Base-by-base conservation (phyloP, 495 filamentous ascomycete genomes). In the Thozetella sp. region DNA sequence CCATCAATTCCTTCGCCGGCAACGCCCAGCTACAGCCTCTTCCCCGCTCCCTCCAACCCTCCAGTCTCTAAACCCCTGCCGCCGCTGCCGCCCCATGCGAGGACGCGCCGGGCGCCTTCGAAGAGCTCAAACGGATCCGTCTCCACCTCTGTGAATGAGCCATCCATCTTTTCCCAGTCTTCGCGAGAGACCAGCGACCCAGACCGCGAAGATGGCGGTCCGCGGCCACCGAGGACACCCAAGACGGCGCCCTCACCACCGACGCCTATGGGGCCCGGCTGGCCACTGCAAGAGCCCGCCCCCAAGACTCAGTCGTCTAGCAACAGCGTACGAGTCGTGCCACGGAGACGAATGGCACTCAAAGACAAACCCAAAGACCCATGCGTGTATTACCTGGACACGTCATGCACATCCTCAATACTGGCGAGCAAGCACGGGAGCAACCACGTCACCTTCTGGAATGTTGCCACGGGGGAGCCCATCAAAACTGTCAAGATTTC, bases 401-500 rank as follows among this genome's bases (percentile, higher is more conserved):
- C 69, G 2, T 64, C 59, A 2, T 37, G 6, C 17, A 37, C 9
- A 9, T 37, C 30, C 30, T 9, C 6, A 17, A 37, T 17, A 37
- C 17, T 37, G 17, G 30, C 30, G 19, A 65, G 62, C 53, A 74
- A 74, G 24, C 72, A 74, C 51, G 72, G 72, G 58, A 74, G 72
- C 56, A 74, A 70, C 53, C 54, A 71, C 43, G 64, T 74, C 63
- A 64, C 66, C 37, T 56, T 74, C 48, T 74, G 72, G 72, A 67
- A 63, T 10, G 65, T 70, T 26, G 68, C 66, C 45, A 67, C 53
- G 40, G 70, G 72, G 24, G 57, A 59, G 3, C 61, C 72, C 20
- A 63, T 64, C 23, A 64, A 30, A 30, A 57, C 53, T 15, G 57
- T 74, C 65, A 74, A 74, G 24, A 59, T 73, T 25, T 67, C 66